Evolutionary conservation across 495 filamentous ascomycete genomes (phyloP), one percentile per base, ranked within the genome.

Genomic region (Penicillium cataractarum): DNA sequence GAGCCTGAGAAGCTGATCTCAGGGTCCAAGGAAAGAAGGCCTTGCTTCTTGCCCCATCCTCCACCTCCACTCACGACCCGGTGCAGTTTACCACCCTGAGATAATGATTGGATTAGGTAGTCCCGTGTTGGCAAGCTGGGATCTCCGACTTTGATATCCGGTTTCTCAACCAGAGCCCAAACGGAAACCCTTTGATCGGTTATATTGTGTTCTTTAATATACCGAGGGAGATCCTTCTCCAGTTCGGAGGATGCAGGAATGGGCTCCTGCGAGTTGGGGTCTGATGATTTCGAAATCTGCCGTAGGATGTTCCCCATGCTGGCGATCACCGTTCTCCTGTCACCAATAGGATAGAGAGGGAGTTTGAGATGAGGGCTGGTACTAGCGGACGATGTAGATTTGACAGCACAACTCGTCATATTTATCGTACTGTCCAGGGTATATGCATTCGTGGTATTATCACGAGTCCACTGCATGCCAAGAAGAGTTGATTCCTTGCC

Each of bases 1-100:
- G 60, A 57, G 27, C 65, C 68, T 17, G 61, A 48, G 50, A 80
- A 81, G 21, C 67, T 77, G 17, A 78, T 80, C 64, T 92, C 84
- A 21, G 92, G 91, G 69, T 96, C 92, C 0, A 97, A 78, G 8
- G 92, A 92, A 6, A 97, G 77, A 13, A 97, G 80, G 5, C 93
- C 93, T 58, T 88, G 86, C 72, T 96, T 97, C 63, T 85, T 78
- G 6, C 93, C 93, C 93, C 93, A 97, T 49, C 93, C 93, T 55
- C 93, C 93, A 62, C 93, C 93, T 22, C 93, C 93, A 71, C 91
- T 95, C 58, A 95, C 86, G 42, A 92, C 86, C 68, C 82, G 88
- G 64, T 87, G 84, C 17, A 91, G 60, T 60, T 79, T 85, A 55
- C 82, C 81, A 17, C 87, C 86, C 7, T 67, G 65, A 6, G 44